A percentile compares a stretch with the other conserved stretches of the same genome.
phyloP scores from a whole-genome alignment of 2,329 filamentous ascomycete species.

The Ilyonectria robusta region DNA sequence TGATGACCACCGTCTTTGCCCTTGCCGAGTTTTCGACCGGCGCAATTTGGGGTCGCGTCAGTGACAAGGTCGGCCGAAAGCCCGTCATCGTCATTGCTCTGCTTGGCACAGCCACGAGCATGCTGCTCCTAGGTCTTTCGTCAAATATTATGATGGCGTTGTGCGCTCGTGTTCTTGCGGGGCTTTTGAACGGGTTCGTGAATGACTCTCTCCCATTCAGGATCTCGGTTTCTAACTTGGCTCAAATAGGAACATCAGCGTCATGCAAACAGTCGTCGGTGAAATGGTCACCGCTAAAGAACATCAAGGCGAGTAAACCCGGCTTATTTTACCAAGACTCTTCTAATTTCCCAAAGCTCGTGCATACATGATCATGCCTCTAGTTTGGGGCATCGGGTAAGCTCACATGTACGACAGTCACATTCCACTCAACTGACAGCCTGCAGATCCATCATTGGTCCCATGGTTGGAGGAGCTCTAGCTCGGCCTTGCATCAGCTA shows the following conservation, averaged over 20 bases:
- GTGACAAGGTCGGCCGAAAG: constrained; percentile 92
- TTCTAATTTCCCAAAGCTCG: constrained; percentile 69
- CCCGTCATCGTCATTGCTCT: constrained; percentile 91
- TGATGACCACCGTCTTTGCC: constrained; percentile 96
- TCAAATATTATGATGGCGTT: constrained; percentile 85
- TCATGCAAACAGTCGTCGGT: constrained; percentile 94
- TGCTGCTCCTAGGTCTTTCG: constrained; percentile 92
- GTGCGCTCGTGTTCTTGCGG: constrained; percentile 88
- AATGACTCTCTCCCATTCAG: neutral
- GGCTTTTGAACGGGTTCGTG: constrained; percentile 89
- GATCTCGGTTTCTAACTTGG: constrained; percentile 14
- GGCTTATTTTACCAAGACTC: neutral
- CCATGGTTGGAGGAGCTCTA: constrained; percentile 90
- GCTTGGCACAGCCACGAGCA: constrained; percentile 92
- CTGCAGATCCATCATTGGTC: constrained; percentile 87
- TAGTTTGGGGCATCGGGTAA: constrained; percentile 95
- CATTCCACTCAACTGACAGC: constrained; percentile 45
- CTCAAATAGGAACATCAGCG: constrained; percentile 84
- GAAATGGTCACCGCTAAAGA: constrained; percentile 94
- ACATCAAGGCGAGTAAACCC: constrained; percentile 81
- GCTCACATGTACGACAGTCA: constrained; percentile 42
- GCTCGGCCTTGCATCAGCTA: constrained; percentile 89
- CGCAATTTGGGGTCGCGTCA: constrained; percentile 92
- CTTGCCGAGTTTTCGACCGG: constrained; percentile 95
- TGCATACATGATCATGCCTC: constrained; percentile 97